phyloP scores from a whole-genome alignment of 768 basidiomycete species.

The Strobilomyces dryophilus region DNA sequence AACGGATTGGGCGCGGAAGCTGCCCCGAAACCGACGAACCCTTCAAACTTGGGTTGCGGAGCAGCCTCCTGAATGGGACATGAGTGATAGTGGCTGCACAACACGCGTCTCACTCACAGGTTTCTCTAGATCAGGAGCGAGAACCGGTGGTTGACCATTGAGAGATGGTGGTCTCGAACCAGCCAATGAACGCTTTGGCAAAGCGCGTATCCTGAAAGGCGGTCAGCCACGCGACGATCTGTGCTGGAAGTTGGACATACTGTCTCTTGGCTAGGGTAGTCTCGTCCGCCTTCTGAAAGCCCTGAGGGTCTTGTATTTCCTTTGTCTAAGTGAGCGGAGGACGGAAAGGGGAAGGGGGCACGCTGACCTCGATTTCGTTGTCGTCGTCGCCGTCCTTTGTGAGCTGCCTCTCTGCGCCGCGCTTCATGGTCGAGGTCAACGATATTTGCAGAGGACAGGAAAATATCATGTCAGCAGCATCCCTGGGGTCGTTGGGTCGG shows the following conservation, averaged over 20 bases:
- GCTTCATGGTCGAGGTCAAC: conserved; percentile 50
- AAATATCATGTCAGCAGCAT: conserved; percentile 20
- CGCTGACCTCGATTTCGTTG: conserved; percentile 33
- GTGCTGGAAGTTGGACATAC: conserved; percentile 36
- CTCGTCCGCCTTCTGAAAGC: conserved; percentile 62
- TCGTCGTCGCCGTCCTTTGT: conserved; percentile 49
- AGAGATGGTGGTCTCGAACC: conserved; percentile 20
- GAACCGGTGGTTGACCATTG: conserved; percentile 24
- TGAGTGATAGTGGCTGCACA: conserved; percentile 16
- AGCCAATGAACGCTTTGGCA: conserved; percentile 50
- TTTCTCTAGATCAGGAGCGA: conserved; percentile 20
- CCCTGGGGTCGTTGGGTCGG: conserved; percentile 9
- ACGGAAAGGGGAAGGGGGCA: not conserved
- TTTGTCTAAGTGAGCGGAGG: conserved; percentile 20
- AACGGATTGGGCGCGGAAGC: conserved; percentile 33
- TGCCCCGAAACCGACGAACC: conserved; percentile 52
- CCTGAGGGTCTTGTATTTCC: conserved; percentile 40
- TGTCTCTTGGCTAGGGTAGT: conserved; percentile 48
- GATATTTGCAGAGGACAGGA: conserved; percentile 4
- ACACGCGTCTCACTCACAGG: conserved; percentile 22
- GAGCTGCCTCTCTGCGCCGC: conserved; percentile 69
- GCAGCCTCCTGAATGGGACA: conserved; percentile 17
- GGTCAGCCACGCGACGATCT: conserved; percentile 7
- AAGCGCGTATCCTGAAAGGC: conserved; percentile 52
- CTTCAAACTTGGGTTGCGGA: conserved; percentile 43